These are phyloP conservation scores for Fistulifera pelliculosa DNA, from an alignment of 108 stramenopile genomes.

Conservation along the genomic window DNA sequence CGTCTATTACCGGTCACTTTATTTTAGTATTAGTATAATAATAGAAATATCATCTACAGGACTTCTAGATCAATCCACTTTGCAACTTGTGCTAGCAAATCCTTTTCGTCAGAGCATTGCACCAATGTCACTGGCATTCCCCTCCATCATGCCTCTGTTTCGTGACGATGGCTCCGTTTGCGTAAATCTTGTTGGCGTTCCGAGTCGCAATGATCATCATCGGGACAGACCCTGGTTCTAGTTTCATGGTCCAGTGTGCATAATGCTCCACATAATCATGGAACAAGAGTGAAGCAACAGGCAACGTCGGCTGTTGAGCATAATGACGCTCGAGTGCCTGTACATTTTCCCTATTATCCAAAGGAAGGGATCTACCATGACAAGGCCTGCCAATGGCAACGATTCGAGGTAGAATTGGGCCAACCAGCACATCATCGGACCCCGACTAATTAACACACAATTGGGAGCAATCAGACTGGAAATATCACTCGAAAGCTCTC, in stretches of 20 bases:
- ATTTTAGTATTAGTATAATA: too few species aligned
- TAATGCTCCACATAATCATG: conserved; percentile 6
- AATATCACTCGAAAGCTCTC: conserved; percentile 4
- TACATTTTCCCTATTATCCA: conserved; percentile 9
- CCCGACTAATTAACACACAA: conserved; percentile 30
- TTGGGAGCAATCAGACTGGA: conserved; percentile 15
- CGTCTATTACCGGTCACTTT: too few species aligned
- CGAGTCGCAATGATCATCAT: conserved; percentile 28
- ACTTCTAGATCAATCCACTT: too few species aligned
- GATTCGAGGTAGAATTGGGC: conserved; percentile 45
- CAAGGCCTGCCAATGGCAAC: conserved; percentile 31
- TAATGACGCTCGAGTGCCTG: conserved; percentile 1
- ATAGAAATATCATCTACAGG: too few species aligned
- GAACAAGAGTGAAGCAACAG: not conserved
- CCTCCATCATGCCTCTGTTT: too few species aligned
- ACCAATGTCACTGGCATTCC: too few species aligned
- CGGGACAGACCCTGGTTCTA: conserved; percentile 49
- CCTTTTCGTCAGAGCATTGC: too few species aligned
- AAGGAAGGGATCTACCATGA: conserved; percentile 47
- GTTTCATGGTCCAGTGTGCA: conserved; percentile 13
- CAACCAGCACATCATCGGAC: conserved; percentile 23
- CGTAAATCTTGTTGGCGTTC: too few species aligned
- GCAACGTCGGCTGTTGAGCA: not conserved
- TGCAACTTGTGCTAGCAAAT: too few species aligned
- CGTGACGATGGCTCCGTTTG: too few species aligned